Percentiles rank a stretch among this genome's conserved stretches.
phyloP scores from a whole-genome alignment of 208 protist genomes.

The Kentomonas sorsogonicus region DNA sequence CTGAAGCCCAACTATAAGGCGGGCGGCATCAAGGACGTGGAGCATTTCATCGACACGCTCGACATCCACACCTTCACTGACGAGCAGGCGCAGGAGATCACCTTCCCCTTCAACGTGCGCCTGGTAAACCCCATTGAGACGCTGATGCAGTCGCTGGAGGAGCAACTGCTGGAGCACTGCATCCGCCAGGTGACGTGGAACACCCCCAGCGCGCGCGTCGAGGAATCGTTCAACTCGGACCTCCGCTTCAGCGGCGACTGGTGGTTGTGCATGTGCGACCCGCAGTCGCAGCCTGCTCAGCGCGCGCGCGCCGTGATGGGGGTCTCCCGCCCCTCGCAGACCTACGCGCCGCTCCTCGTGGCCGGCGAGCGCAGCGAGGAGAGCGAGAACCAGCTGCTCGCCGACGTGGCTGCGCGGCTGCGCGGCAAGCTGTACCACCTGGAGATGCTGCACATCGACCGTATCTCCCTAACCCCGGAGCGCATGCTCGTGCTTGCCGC shows the following conservation, averaged over 20 bases:
- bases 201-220: neutral
- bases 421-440: conserved; percentile 24
- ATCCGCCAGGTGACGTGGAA: neutral
- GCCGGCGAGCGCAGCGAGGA: conserved; percentile 12
- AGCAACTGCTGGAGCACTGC: neutral
- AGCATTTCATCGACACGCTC: conserved; percentile 24
- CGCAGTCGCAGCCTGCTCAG: neutral
- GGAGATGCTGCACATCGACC: conserved; percentile 62
- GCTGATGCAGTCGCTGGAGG: conserved; percentile 10
- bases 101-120: conserved; percentile 29
- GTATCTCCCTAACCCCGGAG: conserved; percentile 45
- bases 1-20: neutral
- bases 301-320: neutral
- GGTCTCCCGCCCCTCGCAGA: neutral
- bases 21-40: conserved; percentile 16
- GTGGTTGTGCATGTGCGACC: conserved; percentile 63
- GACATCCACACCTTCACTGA: conserved; percentile 38
- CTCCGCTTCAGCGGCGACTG: conserved; percentile 60
- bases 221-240: conserved; percentile 20
- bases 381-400: conserved; percentile 51
- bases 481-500: conserved; percentile 58
- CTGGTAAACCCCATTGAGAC: conserved; percentile 16
- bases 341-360: conserved; percentile 35
- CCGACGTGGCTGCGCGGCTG: conserved; percentile 47
- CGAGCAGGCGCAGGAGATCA: conserved; percentile 34